phyloP scores from a whole-genome alignment of 2,329 filamentous ascomycete species.

The Cladosporium sp. region DNA sequence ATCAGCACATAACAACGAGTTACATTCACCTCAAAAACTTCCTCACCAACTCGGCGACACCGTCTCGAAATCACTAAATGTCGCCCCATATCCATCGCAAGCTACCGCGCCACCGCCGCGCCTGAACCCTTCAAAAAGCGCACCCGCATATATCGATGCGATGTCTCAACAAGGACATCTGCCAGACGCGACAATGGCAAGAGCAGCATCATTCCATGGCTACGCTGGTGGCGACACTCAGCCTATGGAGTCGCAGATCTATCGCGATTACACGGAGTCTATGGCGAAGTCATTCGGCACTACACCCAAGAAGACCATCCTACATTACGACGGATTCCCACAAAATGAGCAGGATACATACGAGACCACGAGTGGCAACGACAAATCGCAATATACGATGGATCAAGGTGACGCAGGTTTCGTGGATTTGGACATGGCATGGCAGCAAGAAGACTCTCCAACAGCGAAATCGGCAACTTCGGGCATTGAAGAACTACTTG shows the following conservation, averaged over 20 bases:
- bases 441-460: conserved; percentile 17
- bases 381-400: conserved; percentile 17
- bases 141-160: conserved; percentile 21
- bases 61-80: not conserved
- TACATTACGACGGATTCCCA: conserved; percentile 14
- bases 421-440: conserved; percentile 29
- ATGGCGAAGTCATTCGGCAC: conserved; percentile 15
- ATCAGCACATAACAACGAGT: not conserved
- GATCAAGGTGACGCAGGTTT: conserved; percentile 28
- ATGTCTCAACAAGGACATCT: conserved; percentile 19
- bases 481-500: conserved; percentile 24
- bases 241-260: conserved; percentile 43
- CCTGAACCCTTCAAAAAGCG: conserved; percentile 20
- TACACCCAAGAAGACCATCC: conserved; percentile 19
- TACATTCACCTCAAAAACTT: not conserved
- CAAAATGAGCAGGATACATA: conserved; percentile 12
- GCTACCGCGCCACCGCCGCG: conserved; percentile 15
- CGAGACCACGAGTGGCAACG: not conserved
- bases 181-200: conserved; percentile 17
- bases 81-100: not conserved
- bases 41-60: not conserved
- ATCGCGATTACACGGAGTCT: conserved; percentile 38
- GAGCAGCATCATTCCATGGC: conserved; percentile 33
- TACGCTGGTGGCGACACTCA: conserved; percentile 43
- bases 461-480: conserved; percentile 17